phyloP scores from a whole-genome alignment of 78 protist genomes.

The Dictyostelium capitatum region DNA sequence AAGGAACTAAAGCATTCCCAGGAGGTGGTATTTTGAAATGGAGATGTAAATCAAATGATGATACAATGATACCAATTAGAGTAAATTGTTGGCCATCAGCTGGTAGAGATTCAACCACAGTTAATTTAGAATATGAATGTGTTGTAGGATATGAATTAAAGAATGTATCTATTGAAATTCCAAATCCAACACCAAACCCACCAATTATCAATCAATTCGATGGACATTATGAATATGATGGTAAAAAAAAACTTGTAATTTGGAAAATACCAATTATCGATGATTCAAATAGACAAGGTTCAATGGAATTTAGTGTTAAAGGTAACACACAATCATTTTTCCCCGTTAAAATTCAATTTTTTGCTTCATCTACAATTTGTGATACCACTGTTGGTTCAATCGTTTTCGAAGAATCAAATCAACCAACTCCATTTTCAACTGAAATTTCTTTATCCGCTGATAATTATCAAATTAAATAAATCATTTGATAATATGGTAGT shows the following conservation, averaged over 20 bases:
- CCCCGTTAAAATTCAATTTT: conserved; percentile 64
- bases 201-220: conserved; percentile 45
- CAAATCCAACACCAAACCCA: conserved; percentile 54
- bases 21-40: conserved; percentile 69
- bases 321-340: conserved; percentile 43
- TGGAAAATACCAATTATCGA: conserved; percentile 82
- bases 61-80: conserved; percentile 61
- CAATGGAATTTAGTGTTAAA: conserved; percentile 75
- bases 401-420: background rate
- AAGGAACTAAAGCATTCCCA: conserved; percentile 58
- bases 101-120: conserved; percentile 42
- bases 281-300: conserved; percentile 55
- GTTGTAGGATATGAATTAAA: conserved; percentile 36
- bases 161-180: conserved; percentile 61
- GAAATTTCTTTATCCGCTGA: conserved; percentile 41
- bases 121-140: conserved; percentile 49
- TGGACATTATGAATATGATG: conserved; percentile 63
- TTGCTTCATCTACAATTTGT: conserved; percentile 18
- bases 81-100: conserved; percentile 81
- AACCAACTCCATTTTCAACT: conserved; percentile 30
- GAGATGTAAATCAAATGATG: conserved; percentile 65
- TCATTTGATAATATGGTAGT: background rate
- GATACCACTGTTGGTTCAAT: background rate
- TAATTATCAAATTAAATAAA: conserved; percentile 40
- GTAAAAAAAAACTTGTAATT: conserved; percentile 34